phyloP scores from a whole-genome alignment of 768 basidiomycete species.

The Trametes sanguinea region DNA sequence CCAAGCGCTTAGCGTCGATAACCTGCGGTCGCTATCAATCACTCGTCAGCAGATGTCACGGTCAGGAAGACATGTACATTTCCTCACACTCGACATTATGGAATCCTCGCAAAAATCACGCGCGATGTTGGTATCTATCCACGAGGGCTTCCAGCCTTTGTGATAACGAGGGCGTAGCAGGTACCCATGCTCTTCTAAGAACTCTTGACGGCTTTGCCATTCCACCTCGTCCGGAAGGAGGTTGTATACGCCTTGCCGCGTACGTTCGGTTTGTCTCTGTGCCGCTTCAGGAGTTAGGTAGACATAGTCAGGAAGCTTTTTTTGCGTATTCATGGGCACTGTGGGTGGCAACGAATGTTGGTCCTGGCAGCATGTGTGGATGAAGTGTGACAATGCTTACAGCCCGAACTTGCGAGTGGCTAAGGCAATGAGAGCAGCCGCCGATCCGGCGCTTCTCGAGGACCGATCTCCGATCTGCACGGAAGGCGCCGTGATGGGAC shows the following conservation, averaged over 20 bases:
- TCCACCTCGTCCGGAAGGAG: conserved; percentile 16
- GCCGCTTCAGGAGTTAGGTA: background rate
- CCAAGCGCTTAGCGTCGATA: background rate
- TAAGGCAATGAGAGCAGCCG: too few species aligned
- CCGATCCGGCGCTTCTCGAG: too few species aligned
- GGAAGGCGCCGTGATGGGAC: too few species aligned
- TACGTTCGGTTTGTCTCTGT: background rate
- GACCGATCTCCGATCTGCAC: too few species aligned
- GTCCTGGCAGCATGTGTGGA: too few species aligned
- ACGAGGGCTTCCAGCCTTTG: conserved; percentile 17
- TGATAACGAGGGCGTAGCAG: conserved; percentile 24
- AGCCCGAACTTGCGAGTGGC: too few species aligned
- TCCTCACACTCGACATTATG: conserved; percentile 6
- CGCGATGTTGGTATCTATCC: conserved; percentile 14
- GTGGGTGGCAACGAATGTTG: too few species aligned
- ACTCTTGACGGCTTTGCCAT: conserved; percentile 21
- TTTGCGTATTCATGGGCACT: too few species aligned
- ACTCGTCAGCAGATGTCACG: background rate
- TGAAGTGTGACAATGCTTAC: too few species aligned
- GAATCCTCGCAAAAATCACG: conserved; percentile 22
- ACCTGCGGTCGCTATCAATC: background rate
- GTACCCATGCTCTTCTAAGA: conserved; percentile 20
- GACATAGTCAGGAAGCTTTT: background rate
- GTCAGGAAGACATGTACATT: background rate
- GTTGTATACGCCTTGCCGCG: background rate